Evolutionary conservation across 108 stramenopile species (phyloP).

Genomic region (Pseudonitzschia multiseries): DNA sequence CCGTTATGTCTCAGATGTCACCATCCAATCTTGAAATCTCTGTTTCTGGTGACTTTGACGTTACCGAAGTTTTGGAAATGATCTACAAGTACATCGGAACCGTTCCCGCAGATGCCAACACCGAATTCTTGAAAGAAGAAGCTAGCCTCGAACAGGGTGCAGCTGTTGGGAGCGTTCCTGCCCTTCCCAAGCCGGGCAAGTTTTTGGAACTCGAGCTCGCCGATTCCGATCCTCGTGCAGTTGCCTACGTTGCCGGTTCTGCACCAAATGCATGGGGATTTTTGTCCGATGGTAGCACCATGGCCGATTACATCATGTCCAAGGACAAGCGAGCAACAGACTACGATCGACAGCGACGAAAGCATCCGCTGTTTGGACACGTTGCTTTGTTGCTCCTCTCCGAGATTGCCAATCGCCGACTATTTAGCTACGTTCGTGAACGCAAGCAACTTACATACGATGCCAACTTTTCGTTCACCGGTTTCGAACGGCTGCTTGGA

Average conservation of each 20-base stretch:
- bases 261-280: slow-evolving; percentile 94
- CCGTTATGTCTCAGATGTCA: slow-evolving; percentile 89
- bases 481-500: slow-evolving; percentile 89
- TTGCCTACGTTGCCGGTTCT: slow-evolving; percentile 92
- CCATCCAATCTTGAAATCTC: slow-evolving; percentile 90
- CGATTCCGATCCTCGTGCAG: slow-evolving; percentile 95
- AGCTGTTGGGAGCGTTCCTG: slow-evolving; percentile 51
- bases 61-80: slow-evolving; percentile 88
- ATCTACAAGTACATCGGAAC: slow-evolving; percentile 92
- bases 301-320: slow-evolving; percentile 59
- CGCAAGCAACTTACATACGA: slow-evolving; percentile 96
- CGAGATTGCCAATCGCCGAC: slow-evolving; percentile 90
- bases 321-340: slow-evolving; percentile 74
- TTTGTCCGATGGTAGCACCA: slow-evolving; percentile 78
- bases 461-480: slow-evolving; percentile 93
- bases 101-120: slow-evolving; percentile 81
- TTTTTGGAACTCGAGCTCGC: slow-evolving; percentile 88
- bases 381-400: slow-evolving; percentile 83
- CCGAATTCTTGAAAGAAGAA: slow-evolving; percentile 56
- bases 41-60: slow-evolving; percentile 94
- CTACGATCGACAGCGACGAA: slow-evolving; percentile 77
- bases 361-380: slow-evolving; percentile 88
- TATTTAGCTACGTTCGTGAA: slow-evolving; percentile 94
- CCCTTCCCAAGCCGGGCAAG: slow-evolving; percentile 58
- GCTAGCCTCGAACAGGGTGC: slow-evolving; percentile 30